Evolutionary conservation across 2,329 filamentous ascomycete species (phyloP).

Genomic region (Gremmenia infestans): DNA sequence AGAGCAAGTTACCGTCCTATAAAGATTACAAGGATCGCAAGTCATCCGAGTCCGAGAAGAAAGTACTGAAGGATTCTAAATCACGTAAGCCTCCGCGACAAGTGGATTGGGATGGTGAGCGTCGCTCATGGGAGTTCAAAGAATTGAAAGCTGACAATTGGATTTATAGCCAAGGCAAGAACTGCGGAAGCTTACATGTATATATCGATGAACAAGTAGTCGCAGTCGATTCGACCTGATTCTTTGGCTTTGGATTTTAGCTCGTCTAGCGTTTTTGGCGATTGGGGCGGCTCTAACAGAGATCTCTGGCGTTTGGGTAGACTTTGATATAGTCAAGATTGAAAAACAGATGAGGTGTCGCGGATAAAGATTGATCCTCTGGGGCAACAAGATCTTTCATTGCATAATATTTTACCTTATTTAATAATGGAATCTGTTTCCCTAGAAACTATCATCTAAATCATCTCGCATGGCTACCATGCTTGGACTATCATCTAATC

Average conservation of each 20-base stretch:
- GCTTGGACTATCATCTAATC: slow-evolving; percentile 55
- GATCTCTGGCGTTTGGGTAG: slow-evolving; percentile 3
- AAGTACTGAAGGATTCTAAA: slow-evolving; percentile 10
- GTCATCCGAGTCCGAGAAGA: slow-evolving; percentile 8
- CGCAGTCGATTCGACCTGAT: background rate
- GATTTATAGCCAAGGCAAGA: slow-evolving; percentile 15
- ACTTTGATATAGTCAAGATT: background rate
- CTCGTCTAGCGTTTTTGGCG: slow-evolving; percentile 1
- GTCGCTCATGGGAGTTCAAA: background rate
- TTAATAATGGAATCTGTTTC: slow-evolving; percentile 15
- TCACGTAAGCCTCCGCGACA: slow-evolving; percentile 12
- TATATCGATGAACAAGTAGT: slow-evolving; percentile 13
- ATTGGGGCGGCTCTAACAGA: slow-evolving; percentile 6
- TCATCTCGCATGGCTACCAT: slow-evolving; percentile 62
- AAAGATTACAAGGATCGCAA: slow-evolving; percentile 14
- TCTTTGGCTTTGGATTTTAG: background rate
- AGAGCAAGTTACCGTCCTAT: slow-evolving; percentile 17
- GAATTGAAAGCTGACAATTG: slow-evolving; percentile 10
- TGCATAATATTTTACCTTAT: background rate
- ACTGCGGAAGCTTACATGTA: slow-evolving; percentile 26
- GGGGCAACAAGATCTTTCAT: no score
- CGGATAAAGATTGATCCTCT: background rate
- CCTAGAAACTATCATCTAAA: slow-evolving; percentile 56
- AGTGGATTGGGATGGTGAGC: slow-evolving; percentile 13
- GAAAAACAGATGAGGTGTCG: background rate